Percentiles rank a stretch among this genome's conserved stretches.
These are phyloP conservation scores for Candida pseudocylindracea DNA, from an alignment of 1,139 yeast species.

Conservation along the genomic window DNA sequence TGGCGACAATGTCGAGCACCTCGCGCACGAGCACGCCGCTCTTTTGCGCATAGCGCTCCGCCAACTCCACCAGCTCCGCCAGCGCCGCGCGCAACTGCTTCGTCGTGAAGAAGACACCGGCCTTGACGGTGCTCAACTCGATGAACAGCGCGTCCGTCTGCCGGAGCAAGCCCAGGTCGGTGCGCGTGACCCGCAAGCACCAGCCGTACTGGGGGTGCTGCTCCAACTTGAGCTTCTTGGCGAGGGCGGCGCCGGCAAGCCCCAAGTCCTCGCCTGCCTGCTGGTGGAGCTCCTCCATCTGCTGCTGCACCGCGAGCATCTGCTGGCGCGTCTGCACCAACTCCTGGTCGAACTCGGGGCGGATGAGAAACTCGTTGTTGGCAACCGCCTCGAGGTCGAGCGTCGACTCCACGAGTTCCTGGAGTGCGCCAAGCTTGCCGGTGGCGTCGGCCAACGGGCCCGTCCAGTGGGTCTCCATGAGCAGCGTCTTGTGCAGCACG, in stretches of 20 bases:
- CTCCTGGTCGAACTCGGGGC: slow-evolving; percentile 74
- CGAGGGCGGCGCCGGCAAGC: slow-evolving; percentile 37
- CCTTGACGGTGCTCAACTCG: slow-evolving; percentile 80
- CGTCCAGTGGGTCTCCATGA: slow-evolving; percentile 32
- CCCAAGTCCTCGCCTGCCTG: slow-evolving; percentile 53
- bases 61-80: slow-evolving; percentile 31
- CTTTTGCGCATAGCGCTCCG: slow-evolving; percentile 44
- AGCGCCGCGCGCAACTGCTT: slow-evolving; percentile 35
- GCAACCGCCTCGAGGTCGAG: slow-evolving; percentile 71
- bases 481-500: slow-evolving; percentile 6
- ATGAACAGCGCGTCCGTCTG: slow-evolving; percentile 32
- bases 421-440: slow-evolving; percentile 36
- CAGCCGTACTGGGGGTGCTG: slow-evolving; percentile 77
- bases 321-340: slow-evolving; percentile 35
- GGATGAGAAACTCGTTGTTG: slow-evolving; percentile 52
- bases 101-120: slow-evolving; percentile 84
- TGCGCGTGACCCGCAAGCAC: slow-evolving; percentile 84
- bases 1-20: slow-evolving; percentile 54
- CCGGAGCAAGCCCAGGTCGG: slow-evolving; percentile 63
- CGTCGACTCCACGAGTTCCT: slow-evolving; percentile 80
- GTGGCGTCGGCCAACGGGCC: slow-evolving; percentile 27
- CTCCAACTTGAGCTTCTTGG: slow-evolving; percentile 68
- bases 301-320: slow-evolving; percentile 28
- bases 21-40: slow-evolving; percentile 67
- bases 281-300: slow-evolving; percentile 37